phyloP scores from a whole-genome alignment of 2,329 filamentous ascomycete genomes.

The Trichoderma sp. region DNA sequence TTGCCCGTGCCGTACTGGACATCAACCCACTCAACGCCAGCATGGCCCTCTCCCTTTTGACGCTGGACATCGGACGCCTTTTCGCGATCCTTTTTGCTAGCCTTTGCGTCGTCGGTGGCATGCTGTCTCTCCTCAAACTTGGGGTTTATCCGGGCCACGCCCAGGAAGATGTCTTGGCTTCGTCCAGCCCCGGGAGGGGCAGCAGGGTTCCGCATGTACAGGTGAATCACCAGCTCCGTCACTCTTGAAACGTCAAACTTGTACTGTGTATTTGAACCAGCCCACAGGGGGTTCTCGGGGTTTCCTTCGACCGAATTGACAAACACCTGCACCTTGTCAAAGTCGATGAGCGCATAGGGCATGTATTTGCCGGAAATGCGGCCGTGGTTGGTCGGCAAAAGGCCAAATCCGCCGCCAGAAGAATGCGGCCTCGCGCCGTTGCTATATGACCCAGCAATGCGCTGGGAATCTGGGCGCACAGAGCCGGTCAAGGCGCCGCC shows the following conservation, averaged over 20 bases:
- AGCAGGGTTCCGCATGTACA: constrained; percentile 92
- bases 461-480: constrained; percentile 57
- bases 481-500: constrained; percentile 55
- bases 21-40: constrained; percentile 85
- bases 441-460: constrained; percentile 63
- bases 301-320: constrained; percentile 95
- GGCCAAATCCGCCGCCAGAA: constrained; percentile 79
- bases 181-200: constrained; percentile 83
- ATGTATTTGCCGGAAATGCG: constrained; percentile 95
- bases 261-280: constrained; percentile 97
- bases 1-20: constrained; percentile 87
- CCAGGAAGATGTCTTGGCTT: constrained; percentile 95
- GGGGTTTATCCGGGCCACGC: constrained; percentile 87
- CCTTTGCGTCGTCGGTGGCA: constrained; percentile 76
- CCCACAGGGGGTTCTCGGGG: constrained; percentile 93
- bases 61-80: constrained; percentile 69
- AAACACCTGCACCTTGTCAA: constrained; percentile 98
- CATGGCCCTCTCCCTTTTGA: constrained; percentile 54
- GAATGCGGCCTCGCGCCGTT: constrained; percentile 75
- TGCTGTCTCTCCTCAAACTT: constrained; percentile 78
- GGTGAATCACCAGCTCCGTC: constrained; percentile 85
- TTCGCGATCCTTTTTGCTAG: constrained; percentile 82
- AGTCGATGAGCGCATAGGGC: constrained; percentile 94
- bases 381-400: constrained; percentile 89
- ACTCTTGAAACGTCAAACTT: constrained; percentile 98